Conservation (phyloP, 2,329 filamentous ascomycete species). For the Ascochyta pisi region DNA sequence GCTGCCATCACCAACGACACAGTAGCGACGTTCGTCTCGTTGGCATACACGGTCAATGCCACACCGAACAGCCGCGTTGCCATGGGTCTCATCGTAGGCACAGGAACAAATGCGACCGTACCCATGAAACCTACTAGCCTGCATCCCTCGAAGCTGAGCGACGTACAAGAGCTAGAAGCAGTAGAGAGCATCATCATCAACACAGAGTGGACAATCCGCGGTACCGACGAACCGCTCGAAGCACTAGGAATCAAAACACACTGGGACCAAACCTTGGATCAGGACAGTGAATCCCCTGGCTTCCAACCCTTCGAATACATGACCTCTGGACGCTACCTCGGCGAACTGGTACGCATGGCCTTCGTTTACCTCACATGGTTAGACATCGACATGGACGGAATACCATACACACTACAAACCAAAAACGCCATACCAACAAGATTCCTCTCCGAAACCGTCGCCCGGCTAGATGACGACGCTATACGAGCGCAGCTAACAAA, state of each 20-base stretch:
- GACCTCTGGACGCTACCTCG: conserved; percentile 79
- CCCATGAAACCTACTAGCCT: conserved; percentile 70
- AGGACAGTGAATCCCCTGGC: conserved; percentile 71
- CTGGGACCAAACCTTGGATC: conserved; percentile 75
- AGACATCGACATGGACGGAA: conserved; percentile 36
- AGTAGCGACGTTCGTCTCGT: conserved; percentile 78
- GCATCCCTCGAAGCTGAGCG: conserved; percentile 65
- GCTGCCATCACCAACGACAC: conserved; percentile 83
- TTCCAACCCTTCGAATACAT: conserved; percentile 88
- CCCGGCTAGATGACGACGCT: conserved; percentile 44
- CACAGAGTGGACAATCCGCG: conserved; percentile 84
- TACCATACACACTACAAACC: conserved; percentile 64
- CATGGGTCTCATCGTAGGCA: conserved; percentile 84
- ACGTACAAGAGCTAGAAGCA: conserved; percentile 37
- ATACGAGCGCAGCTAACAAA: conserved; percentile 53
- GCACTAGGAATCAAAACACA: conserved; percentile 68
- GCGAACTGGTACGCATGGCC: conserved; percentile 75
- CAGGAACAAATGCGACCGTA: conserved; percentile 81
- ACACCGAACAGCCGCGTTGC: conserved; percentile 68
- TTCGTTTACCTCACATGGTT: conserved; percentile 64
- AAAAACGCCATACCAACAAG: conserved; percentile 73
- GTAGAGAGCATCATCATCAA: conserved; percentile 77
- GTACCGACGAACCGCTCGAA: conserved; percentile 71
- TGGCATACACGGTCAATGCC: conserved; percentile 73
- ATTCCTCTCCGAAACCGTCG: conserved; percentile 74